Conservation (phyloP, 2,329 filamentous ascomycete genomes). For the Hypoxylon sp. region DNA sequence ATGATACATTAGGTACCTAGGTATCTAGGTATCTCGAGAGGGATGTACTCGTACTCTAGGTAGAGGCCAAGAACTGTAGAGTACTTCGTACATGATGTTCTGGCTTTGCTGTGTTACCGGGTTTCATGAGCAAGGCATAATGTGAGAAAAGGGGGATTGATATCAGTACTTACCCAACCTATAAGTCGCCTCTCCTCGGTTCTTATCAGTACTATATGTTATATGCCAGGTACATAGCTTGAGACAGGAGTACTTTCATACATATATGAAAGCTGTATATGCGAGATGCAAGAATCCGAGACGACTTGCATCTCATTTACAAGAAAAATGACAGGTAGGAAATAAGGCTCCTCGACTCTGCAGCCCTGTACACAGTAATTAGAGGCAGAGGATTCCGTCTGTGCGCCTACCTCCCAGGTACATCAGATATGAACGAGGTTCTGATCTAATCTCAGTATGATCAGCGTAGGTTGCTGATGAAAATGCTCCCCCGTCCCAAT, state of each 20-base stretch:
- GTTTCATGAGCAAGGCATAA: background rate
- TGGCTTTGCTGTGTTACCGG: no score
- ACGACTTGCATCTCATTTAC: constrained; percentile 17
- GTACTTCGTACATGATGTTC: no score
- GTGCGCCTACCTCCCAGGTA: no score
- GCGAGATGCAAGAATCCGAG: background rate
- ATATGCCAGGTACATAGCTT: background rate
- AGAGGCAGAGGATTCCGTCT: constrained; percentile 8
- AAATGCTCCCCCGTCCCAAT: constrained; percentile 28
- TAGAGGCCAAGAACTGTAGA: no score
- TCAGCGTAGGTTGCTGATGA: constrained; percentile 33
- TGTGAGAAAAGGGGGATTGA: background rate
- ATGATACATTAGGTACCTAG: constrained; percentile 4
- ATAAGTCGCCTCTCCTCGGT: no score
- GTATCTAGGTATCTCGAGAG: constrained; percentile 6
- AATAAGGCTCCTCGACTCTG: constrained; percentile 12
- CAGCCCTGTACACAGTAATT: constrained; percentile 21
- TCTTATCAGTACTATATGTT: no score
- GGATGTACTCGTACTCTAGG: no score
- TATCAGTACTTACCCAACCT: background rate
- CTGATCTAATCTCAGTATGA: constrained; percentile 27
- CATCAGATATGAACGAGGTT: background rate
- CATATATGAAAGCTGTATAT: background rate
- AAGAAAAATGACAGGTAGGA: constrained; percentile 2
- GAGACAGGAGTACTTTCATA: background rate